phyloP scores from a whole-genome alignment of 2,329 filamentous ascomycete genomes.

The Aspergillus sp. region DNA sequence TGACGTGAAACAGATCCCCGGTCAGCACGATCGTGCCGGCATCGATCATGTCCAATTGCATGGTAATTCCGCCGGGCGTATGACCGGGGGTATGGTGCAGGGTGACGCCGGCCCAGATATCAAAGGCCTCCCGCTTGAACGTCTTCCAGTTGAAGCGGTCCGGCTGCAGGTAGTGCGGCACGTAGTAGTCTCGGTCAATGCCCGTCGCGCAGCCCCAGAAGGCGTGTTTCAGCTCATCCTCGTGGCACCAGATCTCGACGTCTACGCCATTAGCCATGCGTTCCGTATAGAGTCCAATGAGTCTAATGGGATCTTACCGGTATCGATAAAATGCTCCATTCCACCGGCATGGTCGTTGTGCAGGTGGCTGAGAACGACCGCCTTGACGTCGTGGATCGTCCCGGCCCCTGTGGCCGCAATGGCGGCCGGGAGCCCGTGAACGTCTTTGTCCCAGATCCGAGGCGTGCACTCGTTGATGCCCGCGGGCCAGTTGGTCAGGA shows the following conservation, averaged over 20 bases:
- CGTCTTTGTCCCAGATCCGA: not conserved
- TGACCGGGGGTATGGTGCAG: not conserved
- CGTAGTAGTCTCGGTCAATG: not conserved
- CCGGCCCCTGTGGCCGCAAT: not conserved
- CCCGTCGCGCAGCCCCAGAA: not conserved
- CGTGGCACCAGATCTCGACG: not conserved
- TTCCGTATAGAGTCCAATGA: too few species aligned
- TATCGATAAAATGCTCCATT: not conserved
- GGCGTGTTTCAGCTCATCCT: not conserved
- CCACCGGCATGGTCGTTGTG: conserved; percentile 2
- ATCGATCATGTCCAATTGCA: not conserved
- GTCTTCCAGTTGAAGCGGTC: conserved; percentile 1
- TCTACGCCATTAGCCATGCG: not conserved
- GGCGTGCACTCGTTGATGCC: not conserved
- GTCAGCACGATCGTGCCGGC: not conserved
- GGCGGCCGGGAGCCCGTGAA: not conserved
- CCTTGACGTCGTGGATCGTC: not conserved
- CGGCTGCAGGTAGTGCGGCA: not conserved
- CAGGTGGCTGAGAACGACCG: conserved; percentile 1
- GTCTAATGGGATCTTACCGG: not conserved
- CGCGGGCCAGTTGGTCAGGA: not conserved
- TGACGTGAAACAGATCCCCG: not conserved
- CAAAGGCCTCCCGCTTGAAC: not conserved
- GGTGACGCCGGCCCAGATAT: not conserved
- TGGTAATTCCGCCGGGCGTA: not conserved